A percentile compares a stretch with the other conserved stretches of the same genome.
Evolutionary conservation across 225 moss, liverwort and hornwort genomes (phyloP).

Genomic region (Anthoceros angustus): DNA sequence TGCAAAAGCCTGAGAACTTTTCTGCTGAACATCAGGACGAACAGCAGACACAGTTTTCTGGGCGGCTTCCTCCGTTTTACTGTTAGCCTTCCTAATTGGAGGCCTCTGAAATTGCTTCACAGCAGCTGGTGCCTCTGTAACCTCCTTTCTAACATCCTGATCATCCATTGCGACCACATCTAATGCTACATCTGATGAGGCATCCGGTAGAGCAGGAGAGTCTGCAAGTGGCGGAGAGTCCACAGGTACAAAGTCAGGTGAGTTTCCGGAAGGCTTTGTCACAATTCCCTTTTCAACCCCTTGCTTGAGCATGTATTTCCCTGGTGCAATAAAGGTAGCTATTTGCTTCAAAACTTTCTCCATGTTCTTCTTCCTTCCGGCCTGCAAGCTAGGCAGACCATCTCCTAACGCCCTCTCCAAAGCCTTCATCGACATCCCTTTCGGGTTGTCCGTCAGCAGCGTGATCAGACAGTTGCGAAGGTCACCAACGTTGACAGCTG

Average conservation of each 20-base stretch:
- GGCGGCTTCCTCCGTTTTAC: background rate
- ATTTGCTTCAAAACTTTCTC: background rate
- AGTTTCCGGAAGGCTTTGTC: conserved; percentile 89
- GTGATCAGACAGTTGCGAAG: conserved; percentile 75
- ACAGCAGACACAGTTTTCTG: background rate
- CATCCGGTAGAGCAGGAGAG: conserved; percentile 46
- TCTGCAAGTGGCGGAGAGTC: conserved; percentile 74
- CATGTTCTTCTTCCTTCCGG: conserved; percentile 1
- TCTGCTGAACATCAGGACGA: background rate
- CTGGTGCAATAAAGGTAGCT: conserved; percentile 59
- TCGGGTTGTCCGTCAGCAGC: conserved; percentile 73
- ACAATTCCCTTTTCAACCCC: conserved; percentile 58
- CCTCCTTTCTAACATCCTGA: conserved; percentile 33
- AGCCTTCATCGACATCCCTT: background rate
- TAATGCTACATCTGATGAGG: conserved; percentile 24
- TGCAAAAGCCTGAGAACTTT: background rate
- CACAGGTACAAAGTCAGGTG: conserved; percentile 59
- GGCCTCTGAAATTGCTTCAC: conserved; percentile 4
- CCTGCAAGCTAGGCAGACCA: background rate
- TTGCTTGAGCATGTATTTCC: conserved; percentile 77
- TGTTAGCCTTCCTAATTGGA: background rate
- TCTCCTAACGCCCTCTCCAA: background rate
- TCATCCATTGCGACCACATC: conserved; percentile 16
- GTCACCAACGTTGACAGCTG: conserved; percentile 44
- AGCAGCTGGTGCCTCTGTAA: conserved; percentile 18